Percentiles rank a stretch among this genome's conserved stretches.
Evolutionary conservation across 2,329 filamentous ascomycete species (phyloP).

Genomic region (Sporothrix pseudoabietina): DNA sequence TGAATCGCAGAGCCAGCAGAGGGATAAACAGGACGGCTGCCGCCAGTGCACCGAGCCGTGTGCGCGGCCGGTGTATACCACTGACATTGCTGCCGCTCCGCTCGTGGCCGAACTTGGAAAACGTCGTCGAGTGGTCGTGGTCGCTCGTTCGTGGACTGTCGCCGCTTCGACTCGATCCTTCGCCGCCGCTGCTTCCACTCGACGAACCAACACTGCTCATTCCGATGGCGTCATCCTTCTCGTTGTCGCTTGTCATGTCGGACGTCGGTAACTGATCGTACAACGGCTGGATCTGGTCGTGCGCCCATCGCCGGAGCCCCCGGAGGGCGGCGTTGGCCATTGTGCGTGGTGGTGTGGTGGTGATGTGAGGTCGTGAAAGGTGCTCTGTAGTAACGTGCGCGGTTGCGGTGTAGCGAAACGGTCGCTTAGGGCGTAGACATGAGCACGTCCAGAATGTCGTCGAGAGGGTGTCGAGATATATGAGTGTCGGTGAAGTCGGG

Average conservation of each 20-base stretch:
- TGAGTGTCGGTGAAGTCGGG: not conserved
- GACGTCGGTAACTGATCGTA: constrained; percentile 20
- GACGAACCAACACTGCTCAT: not conserved
- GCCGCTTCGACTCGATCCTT: not conserved
- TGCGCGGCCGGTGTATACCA: not conserved
- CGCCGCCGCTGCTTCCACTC: constrained; percentile 1
- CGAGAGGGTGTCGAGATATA: not conserved
- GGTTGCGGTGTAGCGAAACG: not conserved
- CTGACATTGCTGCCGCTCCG: not conserved
- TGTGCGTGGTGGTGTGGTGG: not conserved
- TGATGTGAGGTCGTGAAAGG: not conserved
- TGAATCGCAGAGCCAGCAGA: constrained; percentile 10
- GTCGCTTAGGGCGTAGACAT: not conserved
- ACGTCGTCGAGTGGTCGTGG: not conserved
- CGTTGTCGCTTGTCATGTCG: not conserved
- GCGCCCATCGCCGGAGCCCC: constrained; percentile 17
- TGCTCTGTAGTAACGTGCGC: not conserved
- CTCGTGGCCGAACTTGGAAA: not conserved
- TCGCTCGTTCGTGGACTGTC: constrained; percentile 1
- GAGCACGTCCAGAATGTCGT: not conserved
- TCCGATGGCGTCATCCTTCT: not conserved
- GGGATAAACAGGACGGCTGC: not conserved
- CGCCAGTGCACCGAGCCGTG: not conserved
- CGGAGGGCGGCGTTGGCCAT: constrained; percentile 24
- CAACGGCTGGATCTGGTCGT: constrained; percentile 9